Evolutionary conservation across 2,329 filamentous ascomycete genomes (phyloP), one percentile per base, ranked within the genome.

Genomic region (Clonostachys rhizophaga): DNA sequence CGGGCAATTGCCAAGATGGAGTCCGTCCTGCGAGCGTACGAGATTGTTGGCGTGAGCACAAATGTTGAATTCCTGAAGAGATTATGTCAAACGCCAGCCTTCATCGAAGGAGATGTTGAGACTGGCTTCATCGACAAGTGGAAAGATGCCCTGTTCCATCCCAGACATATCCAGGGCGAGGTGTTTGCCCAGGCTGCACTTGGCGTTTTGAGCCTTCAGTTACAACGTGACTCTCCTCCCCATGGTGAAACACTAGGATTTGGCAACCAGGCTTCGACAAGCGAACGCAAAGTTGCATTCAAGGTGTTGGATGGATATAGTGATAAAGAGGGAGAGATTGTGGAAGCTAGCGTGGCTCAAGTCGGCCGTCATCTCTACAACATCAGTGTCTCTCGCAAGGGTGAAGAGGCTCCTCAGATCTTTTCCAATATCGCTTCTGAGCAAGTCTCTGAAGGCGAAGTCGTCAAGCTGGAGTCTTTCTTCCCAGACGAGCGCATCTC

Each of bases 11-110:
- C 88, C 49, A 95, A 89, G 65, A 76, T 99, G 49, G 82, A 84
- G 36, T 74, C 84, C 5, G 91, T 94, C 1, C 72, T 99, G 11
- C 86, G 89, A 54, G 79, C 89, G 43, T 99, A 97, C 61, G 90
- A 99, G 67, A 84, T 99, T 11, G 94, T 92, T 4, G 94, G 94
- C 0, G 81, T 95, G 8, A 86, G 89, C 61, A 99, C 94, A 7
- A 99, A 99, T 62, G 91, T 99, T 51, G 94, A 97, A 65, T 99
- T 99, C 61, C 71, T 99, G 49, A 97, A 97, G 72, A 80, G 84
- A 9, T 78, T 96, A 47, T 96, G 91, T 63, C 79, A 83, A 42
- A 91, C 87, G 50, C 78, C 81, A 1, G 89, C 87, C 44, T 99
- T 99, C 60, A 79, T 95, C 48, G 79, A 79, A 11, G 94, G 92